These are phyloP conservation scores for Psilocybe cubensis DNA, from an alignment of 768 basidiomycete genomes.

Conservation along the genomic window DNA sequence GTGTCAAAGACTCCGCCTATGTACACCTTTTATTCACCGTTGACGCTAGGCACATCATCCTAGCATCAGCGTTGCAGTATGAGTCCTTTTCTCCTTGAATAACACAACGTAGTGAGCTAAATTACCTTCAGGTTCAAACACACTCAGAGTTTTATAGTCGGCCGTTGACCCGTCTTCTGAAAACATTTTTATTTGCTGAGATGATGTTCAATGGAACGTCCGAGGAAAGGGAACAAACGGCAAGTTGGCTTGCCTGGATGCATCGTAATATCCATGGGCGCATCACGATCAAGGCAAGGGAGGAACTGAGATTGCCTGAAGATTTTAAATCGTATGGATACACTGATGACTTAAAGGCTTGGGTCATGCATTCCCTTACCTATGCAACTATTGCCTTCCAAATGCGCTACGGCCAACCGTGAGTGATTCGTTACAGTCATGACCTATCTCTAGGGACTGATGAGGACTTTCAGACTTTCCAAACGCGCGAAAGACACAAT, in stretches of 20 bases:
- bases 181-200: neutral
- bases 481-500: constrained; percentile 6
- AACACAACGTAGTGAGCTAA: neutral
- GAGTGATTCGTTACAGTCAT: neutral
- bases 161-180: neutral
- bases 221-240: constrained; percentile 3
- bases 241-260: constrained; percentile 2
- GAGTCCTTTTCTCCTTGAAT: neutral
- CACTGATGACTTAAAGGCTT: constrained; percentile 1
- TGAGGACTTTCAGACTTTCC: neutral
- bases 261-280: constrained; percentile 1
- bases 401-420: constrained; percentile 3
- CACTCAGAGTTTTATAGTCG: constrained; percentile 4
- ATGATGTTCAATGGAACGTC: neutral
- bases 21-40: too few relatives aligned
- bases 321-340: neutral
- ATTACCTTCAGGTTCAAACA: neutral
- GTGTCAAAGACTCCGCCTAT: neutral
- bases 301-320: neutral
- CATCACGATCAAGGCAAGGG: neutral
- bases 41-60: neutral
- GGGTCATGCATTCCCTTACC: neutral
- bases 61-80: neutral
- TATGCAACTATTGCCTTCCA: constrained; percentile 1
- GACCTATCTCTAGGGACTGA: neutral